Evolutionary conservation across 805 yeast genomes (phyloP), one percentile per base, ranked within the genome.

Genomic region (Hanseniaspora nectarophila): DNA sequence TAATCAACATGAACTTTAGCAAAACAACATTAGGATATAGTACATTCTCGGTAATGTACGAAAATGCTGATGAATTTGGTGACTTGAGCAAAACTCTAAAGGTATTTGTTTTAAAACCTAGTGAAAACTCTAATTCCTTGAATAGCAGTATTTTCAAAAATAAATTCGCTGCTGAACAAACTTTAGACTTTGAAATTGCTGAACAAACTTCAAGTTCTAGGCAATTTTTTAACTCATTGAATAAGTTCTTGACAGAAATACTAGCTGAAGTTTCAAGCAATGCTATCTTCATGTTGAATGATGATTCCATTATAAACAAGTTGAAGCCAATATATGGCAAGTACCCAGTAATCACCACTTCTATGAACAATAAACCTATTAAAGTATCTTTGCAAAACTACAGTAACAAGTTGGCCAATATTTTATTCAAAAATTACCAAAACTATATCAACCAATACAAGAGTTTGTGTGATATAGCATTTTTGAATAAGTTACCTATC

Each of bases 1-100:
- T 49, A 16, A 18, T 49, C 20, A 49, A 49, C 28, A 7, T 49
- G 9, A 21, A 29, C 15, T 15, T 34, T 8, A 32, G 31, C 7
- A 26, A 18, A 20, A 75, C 86, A 2, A 82, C 82, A 59, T 60
- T 65, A 21, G 83, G 85, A 34, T 85, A 87, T 61, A 90, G 85
- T 57, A 75, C 85, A 31, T 85, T 75, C 61, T 70, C 83, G 0
- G 57, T 88, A 8, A 33, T 52, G 51, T 82, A 82, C 68, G 75
- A 77, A 53, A 3, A 1, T 10, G 3, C 24, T 4, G 73, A 87
- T 0, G 78, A 86, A 80, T 77, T 74, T 18, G 63, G 68, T 3
- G 64, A 67, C 2, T 79, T 77, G 0, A 62, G 66, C 1, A 62
- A 85, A 21, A 77, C 74, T 57, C 75, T 82, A 3, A 74, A 84